Evolutionary conservation across 179 eudicot species (phyloP).

Genomic region (Amaranthus tricolor): DNA sequence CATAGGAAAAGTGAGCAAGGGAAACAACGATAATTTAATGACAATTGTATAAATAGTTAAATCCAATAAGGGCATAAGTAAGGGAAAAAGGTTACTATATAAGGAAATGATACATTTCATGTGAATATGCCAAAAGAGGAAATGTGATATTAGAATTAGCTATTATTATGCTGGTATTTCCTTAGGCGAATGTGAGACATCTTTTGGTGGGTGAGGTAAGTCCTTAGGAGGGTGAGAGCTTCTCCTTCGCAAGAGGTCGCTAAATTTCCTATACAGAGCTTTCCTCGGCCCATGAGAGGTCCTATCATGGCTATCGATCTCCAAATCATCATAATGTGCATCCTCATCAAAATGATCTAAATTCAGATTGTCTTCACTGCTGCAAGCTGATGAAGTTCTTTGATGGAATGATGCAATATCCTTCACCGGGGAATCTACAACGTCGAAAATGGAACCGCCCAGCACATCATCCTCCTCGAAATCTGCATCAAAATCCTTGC

Average conservation of each 20-base stretch:
- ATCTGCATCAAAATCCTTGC: conserved; percentile 41
- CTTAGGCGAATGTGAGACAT: conserved; percentile 24
- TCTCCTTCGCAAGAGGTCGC: conserved; percentile 53
- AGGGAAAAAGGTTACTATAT: no score
- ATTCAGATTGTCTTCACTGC: conserved; percentile 23
- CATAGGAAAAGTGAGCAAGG: no score
- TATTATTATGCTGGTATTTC: conserved; percentile 28
- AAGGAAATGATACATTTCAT: not conserved
- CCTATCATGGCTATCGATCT: conserved; percentile 40
- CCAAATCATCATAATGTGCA: conserved; percentile 42
- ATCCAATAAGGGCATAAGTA: no score
- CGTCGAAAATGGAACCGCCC: conserved; percentile 81
- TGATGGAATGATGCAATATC: conserved; percentile 27
- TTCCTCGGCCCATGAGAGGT: conserved; percentile 41
- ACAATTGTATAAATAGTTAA: no score
- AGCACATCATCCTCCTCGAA: conserved; percentile 55
- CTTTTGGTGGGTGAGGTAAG: conserved; percentile 21
- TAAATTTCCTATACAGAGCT: conserved; percentile 53
- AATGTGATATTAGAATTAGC: not conserved
- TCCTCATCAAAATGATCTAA: conserved; percentile 41
- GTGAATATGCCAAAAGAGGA: not conserved
- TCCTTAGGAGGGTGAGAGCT: conserved; percentile 27
- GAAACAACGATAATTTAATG: no score
- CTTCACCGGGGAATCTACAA: conserved; percentile 40
- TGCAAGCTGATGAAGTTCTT: conserved; percentile 30